These are phyloP conservation scores for Cornus florida DNA, from an alignment of 148 eudicot species.

Conservation along the genomic window DNA sequence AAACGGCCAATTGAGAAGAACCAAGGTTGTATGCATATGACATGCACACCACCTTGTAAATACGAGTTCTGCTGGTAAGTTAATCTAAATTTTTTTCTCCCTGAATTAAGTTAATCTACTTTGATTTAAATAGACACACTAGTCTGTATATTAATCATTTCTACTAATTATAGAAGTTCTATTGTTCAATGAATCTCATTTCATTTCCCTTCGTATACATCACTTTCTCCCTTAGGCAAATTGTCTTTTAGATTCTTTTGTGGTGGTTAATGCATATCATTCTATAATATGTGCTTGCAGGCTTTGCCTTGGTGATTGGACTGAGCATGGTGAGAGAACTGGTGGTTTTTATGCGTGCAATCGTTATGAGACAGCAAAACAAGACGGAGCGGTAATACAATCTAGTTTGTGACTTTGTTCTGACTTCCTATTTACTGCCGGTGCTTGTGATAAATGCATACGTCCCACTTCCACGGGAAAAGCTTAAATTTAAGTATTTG, in stretches of 20 bases:
- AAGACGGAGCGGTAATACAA: conserved; percentile 73
- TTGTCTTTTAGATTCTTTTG: not conserved
- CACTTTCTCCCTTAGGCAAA: not conserved
- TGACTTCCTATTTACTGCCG: not conserved
- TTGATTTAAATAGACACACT: not conserved
- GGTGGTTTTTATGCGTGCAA: conserved; percentile 96
- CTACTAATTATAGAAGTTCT: not conserved
- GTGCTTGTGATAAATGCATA: not conserved
- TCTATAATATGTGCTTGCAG: conserved; percentile 35
- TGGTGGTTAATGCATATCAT: not conserved
- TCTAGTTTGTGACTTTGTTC: conserved; percentile 4
- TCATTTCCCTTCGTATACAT: not conserved
- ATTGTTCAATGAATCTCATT: not conserved
- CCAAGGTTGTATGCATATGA: conserved; percentile 95
- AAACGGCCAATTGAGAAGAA: conserved; percentile 94
- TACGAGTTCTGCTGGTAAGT: conserved; percentile 91
- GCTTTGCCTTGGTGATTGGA: conserved; percentile 91
- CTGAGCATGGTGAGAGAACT: conserved; percentile 86
- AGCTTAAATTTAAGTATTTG: not conserved
- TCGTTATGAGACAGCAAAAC: conserved; percentile 91
- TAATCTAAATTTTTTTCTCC: not conserved
- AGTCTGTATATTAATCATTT: not conserved
- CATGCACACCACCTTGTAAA: conserved; percentile 92
- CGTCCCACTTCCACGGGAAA: not conserved
- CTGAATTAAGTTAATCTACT: conserved; percentile 24